Conservation (phyloP, 2,329 filamentous ascomycete genomes). For the Venturia carpophila region DNA sequence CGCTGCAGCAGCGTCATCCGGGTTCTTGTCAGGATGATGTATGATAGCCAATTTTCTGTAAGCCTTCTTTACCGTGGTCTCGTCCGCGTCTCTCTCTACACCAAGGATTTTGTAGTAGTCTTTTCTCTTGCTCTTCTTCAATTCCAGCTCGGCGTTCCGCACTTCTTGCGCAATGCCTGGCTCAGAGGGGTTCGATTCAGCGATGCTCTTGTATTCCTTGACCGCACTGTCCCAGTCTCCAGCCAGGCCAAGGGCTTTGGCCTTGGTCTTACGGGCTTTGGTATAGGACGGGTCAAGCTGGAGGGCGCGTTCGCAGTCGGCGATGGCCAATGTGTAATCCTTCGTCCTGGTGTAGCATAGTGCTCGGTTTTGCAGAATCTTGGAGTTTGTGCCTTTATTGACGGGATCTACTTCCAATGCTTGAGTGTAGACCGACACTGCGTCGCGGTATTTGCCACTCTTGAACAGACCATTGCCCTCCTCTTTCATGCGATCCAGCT, state of each 20-base stretch:
- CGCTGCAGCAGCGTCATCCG: constrained; percentile 72
- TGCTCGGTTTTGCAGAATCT: constrained; percentile 88
- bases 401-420: constrained; percentile 77
- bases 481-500: constrained; percentile 86
- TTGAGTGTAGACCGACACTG: constrained; percentile 74
- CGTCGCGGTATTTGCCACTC: constrained; percentile 66
- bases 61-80: constrained; percentile 87
- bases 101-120: constrained; percentile 98
- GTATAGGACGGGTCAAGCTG: constrained; percentile 74
- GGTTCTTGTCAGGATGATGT: constrained; percentile 97
- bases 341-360: constrained; percentile 76
- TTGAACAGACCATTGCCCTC: constrained; percentile 91
- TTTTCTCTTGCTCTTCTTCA: constrained; percentile 96
- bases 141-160: constrained; percentile 80
- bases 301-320: constrained; percentile 78
- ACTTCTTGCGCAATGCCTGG: constrained; percentile 75
- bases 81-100: constrained; percentile 74
- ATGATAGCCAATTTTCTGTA: constrained; percentile 92
- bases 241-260: constrained; percentile 76
- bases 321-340: constrained; percentile 71
- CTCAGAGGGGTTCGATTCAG: constrained; percentile 77
- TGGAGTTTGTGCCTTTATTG: constrained; percentile 90
- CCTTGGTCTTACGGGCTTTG: constrained; percentile 90
- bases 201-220: constrained; percentile 77
- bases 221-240: constrained; percentile 91